Conservation (phyloP, 768 basidiomycete species). For the Cystobasidiopsis lactophilus region DNA sequence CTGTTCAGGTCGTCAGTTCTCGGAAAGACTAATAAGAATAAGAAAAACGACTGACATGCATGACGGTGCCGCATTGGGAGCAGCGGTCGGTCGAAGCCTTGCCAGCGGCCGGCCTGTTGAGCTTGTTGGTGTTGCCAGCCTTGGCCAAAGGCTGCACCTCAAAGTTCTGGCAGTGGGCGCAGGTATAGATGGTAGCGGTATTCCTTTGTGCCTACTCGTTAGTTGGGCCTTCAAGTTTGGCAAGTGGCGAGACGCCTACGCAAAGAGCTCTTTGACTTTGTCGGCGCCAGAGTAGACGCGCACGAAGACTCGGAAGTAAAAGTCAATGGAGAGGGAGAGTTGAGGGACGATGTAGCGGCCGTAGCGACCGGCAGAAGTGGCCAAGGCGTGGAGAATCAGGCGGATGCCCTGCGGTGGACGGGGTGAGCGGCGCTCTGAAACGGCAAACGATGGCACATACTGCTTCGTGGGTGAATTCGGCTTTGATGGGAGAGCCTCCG, state of each 20-base stretch:
- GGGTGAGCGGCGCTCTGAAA: not conserved
- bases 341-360: conserved; percentile 69
- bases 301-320: conserved; percentile 83
- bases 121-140: conserved; percentile 35
- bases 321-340: conserved; percentile 81
- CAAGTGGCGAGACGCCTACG: conserved; percentile 32
- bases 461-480: conserved; percentile 88
- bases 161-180: conserved; percentile 57
- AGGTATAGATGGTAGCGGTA: conserved; percentile 64
- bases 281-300: conserved; percentile 47
- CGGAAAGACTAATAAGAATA: not conserved
- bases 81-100: conserved; percentile 43
- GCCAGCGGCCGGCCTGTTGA: conserved; percentile 46
- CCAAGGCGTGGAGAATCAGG: conserved; percentile 64
- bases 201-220: conserved; percentile 34
- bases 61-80: conserved; percentile 50
- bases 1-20: conserved; percentile 26
- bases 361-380: conserved; percentile 72
- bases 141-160: conserved; percentile 68
- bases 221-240: too few species aligned
- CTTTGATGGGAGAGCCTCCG: conserved; percentile 67
- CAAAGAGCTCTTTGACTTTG: conserved; percentile 60
- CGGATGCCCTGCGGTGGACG: conserved; percentile 49
- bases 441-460: conserved; percentile 30
- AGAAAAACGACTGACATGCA: conserved; percentile 41